Evolutionary conservation across 495 filamentous ascomycete species (phyloP), one percentile per base, ranked within the genome.

Genomic region (Lasiosphaeriaceae sp.): DNA sequence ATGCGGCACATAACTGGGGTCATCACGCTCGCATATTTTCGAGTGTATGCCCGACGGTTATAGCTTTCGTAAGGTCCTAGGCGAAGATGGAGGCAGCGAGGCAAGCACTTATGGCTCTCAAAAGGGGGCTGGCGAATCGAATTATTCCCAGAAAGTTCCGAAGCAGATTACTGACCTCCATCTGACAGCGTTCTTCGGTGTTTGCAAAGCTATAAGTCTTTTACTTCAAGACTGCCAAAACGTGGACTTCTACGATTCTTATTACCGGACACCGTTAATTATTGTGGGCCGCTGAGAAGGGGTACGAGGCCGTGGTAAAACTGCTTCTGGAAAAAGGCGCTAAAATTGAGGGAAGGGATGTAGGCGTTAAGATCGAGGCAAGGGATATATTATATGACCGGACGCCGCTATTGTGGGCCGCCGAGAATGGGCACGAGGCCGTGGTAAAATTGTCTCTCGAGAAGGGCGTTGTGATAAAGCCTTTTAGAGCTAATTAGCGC

Each of bases 1-100:
- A 82, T 54, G 70, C 75, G 1, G 58, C 72, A n/a, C 34, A 35
- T 16, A 60, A 78, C 53, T 82, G 77, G 80, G 79, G 74, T 2
- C 12, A 72, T 50, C 74, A 80, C 68, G 68, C 70, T 57, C 56
- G 60, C 9, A 9, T 46, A 22, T 12, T 21, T 11, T 7, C 49
- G 4, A 22, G 11, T 12, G 14, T 19, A 2, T 7, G 21, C 17
- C 20, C 21, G n/a, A 35, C 57, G 9, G 6, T 22, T 22, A 22
- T 50, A 17, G 37, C 54, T 1, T 67, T 74, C 54, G 57, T 71
- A 17, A 19, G 34, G 23, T 56, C 34, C 14, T 6, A 52, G 14
- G 57, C 55, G 7, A 58, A 55, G 11, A 45, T 2, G 16, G 59
- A 68, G 34, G 58, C 46, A 19, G 14, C 12, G 47, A 45, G 45